Base-by-base conservation (phyloP, 2,329 filamentous ascomycete species). In the Fusarium metavorans region DNA sequence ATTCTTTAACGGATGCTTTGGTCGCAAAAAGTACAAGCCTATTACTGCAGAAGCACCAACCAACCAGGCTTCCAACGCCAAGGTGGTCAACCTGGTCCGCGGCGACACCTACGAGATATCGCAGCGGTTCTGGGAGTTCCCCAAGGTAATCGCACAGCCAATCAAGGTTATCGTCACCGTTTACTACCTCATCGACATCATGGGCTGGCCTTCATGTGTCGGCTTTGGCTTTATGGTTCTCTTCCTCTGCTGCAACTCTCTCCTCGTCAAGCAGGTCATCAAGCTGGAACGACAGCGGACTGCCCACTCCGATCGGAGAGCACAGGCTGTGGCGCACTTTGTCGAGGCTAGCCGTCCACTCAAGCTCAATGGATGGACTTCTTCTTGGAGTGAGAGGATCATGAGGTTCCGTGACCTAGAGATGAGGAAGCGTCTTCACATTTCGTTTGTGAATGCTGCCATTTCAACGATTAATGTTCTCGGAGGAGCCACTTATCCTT, bases 91-190 rank as follows among this genome's bases (percentile, higher is more conserved):
- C 77, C 83, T 98, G 3, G 93, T 97, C 86, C 92, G 94, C 58
- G 91, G 89, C 68, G 94, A 97, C 80, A 94, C 93, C 0, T 97
- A 96, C 79, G 93, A 95, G 80, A 90, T 96, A 43, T 90, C 94
- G 4, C 94, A 96, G 78, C 86, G 93, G 50, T 97, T 98, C 77
- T 98, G 95, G 95, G 95, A 98, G 70, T 93, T 97, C 62, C 89
- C 93, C 2, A 87, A 87, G n/a, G 85, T 98, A 2, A 85, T 97
- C 45, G 92, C 92, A 4, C 94, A 93, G 71, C 95, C 95, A 0
- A 82, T 97, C 18, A 93, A 93, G 68, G 88, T 96, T n/a, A 79
- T 95, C 2, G 85, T 97, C 5, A 93, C 94, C 0, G 79, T 84
- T 16, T 84, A 84, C 75, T 88, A 94, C 14, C 84, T 91, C 14